A percentile compares a stretch with the other conserved stretches of the same genome.
These are phyloP conservation scores for Trichoderma afroharzianum DNA, from an alignment of 2,329 filamentous ascomycete species.

Conservation along the genomic window DNA sequence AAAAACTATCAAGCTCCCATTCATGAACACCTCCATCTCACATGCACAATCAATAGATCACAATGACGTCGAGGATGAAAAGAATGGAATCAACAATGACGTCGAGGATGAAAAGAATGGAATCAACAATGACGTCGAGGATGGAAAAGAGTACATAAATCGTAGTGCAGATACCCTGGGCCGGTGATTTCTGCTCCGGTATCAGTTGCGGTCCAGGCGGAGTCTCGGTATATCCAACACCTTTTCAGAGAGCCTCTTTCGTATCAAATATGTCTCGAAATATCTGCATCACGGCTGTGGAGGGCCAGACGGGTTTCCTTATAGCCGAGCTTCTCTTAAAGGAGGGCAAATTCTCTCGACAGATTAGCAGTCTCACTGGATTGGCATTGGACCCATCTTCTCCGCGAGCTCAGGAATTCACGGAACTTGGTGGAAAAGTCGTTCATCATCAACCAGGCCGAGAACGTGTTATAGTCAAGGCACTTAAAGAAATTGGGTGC, in stretches of 20 bases:
- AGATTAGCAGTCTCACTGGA: slow-evolving; percentile 39
- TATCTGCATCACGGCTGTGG: slow-evolving; percentile 45
- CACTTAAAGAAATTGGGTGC: slow-evolving; percentile 40
- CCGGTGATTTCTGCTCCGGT: too few species aligned
- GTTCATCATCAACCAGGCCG: slow-evolving; percentile 41
- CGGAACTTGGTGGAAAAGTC: slow-evolving; percentile 40
- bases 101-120: too few species aligned
- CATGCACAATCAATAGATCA: too few species aligned
- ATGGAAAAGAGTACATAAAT: too few species aligned
- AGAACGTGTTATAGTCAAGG: slow-evolving; percentile 35
- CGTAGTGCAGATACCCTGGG: too few species aligned
- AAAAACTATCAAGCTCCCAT: too few species aligned
- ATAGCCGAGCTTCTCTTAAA: slow-evolving; percentile 48
- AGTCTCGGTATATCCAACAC: too few species aligned
- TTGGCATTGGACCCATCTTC: slow-evolving; percentile 39
- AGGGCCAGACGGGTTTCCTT: slow-evolving; percentile 49
- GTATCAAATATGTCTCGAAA: slow-evolving; percentile 44
- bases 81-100: too few species aligned
- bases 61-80: too few species aligned
- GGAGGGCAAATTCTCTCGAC: slow-evolving; percentile 38
- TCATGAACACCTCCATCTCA: too few species aligned
- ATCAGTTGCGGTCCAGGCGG: too few species aligned
- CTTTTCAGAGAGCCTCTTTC: neutral
- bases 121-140: too few species aligned
- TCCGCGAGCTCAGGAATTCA: slow-evolving; percentile 38